phyloP scores from a whole-genome alignment of 2,329 filamentous ascomycete genomes.

The Venturia aucupariae region DNA sequence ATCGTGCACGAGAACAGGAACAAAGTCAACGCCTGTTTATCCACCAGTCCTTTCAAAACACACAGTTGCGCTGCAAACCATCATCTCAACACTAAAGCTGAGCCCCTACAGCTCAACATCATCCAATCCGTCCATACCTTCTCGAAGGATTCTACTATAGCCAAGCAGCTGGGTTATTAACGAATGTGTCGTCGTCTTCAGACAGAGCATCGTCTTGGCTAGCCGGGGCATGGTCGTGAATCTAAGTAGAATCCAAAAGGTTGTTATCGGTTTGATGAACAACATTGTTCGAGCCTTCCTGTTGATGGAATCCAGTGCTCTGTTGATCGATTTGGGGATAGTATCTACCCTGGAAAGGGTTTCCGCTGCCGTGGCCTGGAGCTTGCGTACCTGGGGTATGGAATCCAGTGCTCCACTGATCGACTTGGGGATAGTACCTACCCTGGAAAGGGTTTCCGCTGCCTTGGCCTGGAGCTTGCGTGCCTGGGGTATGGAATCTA shows the following conservation, averaged over 20 bases:
- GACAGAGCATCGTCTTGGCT: not conserved
- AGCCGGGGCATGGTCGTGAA: not conserved
- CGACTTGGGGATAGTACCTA: not conserved
- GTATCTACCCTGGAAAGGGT: not conserved
- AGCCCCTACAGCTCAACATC: not conserved
- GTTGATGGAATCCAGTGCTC: not conserved
- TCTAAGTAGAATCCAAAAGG: not conserved
- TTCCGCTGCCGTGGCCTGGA: not conserved
- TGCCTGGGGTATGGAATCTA: not conserved
- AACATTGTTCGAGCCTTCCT: not conserved
- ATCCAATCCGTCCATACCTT: not conserved
- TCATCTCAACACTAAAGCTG: not conserved
- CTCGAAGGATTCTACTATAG: no score
- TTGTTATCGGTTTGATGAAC: not conserved
- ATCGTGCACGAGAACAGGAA: no score
- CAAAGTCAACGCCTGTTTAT: not conserved
- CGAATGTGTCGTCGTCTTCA: not conserved
- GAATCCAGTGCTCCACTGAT: not conserved
- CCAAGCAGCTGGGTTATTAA: not conserved
- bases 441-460: not conserved
- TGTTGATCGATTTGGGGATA: not conserved
- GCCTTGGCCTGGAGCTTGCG: not conserved
- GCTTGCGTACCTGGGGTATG: not conserved
- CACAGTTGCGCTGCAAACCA: not conserved
- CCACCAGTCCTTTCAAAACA: not conserved